Base-by-base conservation (phyloP, 495 filamentous ascomycete genomes). In the Penicillium nucicola region DNA sequence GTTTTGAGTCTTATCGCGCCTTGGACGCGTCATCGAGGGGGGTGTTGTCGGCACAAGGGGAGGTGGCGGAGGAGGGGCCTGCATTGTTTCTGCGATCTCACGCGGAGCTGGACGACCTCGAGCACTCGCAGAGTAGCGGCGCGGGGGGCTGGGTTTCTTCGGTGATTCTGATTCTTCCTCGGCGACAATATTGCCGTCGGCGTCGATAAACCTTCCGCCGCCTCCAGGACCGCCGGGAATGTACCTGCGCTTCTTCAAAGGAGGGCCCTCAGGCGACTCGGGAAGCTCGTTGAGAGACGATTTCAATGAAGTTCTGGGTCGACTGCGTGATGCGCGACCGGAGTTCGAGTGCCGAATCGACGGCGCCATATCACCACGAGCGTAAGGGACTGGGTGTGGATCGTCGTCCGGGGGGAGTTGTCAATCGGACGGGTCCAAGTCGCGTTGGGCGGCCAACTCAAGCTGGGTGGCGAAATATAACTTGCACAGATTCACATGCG, bases 171-270 rank as follows among this genome's bases (percentile, higher is more conserved):
- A 23, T 12, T 33, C 19, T 6, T 25, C 37, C 13, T 17, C 36
- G 15, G 36, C 46, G 3, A 19, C 36, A 19, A 28, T 37, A 15
- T 36, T 5, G 45, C 35, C 79, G 46, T 84, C 78, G 15, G 79
- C 74, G 38, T 91, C 86, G 23, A 88, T 74, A 56, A 88, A 91
- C 53, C 89, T 74, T 19, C 87, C 87, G 48, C 87, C 85, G 48
- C 88, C 89, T n/a, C 87, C 86, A 30, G 87, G 84, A 20, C 88
- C 88, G 49, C 86, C 87, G 35, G 89, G 87, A 28, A 90, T 77
- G 63, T 91, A 92, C 56, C 71, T 79, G 55, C 77, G 70, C 55
- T 75, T 81, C 61, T 79, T 81, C 22, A 62, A 56, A n/a, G 74
- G 71, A 46, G 67, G 77, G 20, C 67, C 77, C 64, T 75, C 80